A percentile compares a stretch with the other conserved stretches of the same genome.
These are phyloP conservation scores for Haplosporangium sp. DNA, from an alignment of 371 early-diverging fungal species.

Conservation along the genomic window DNA sequence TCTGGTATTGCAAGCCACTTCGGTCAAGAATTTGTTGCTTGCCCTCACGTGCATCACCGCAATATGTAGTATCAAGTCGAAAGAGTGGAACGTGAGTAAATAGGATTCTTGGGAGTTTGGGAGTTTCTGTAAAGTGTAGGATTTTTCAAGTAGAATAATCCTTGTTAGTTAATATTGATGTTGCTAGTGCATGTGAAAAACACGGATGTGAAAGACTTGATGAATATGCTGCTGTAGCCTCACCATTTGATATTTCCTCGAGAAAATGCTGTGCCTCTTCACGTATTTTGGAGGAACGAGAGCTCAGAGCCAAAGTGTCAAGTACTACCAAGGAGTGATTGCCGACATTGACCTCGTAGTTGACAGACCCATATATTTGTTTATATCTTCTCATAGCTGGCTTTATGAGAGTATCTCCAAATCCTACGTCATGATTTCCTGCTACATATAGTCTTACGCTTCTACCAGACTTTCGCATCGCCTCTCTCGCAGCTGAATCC, in stretches of 20 bases:
- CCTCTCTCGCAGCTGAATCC: slow-evolving; percentile 7
- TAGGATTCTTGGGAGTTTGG: slow-evolving; percentile 64
- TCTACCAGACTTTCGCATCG: slow-evolving; percentile 18
- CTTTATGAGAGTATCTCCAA: slow-evolving; percentile 76
- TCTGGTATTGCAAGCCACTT: slow-evolving; percentile 87
- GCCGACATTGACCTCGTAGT: slow-evolving; percentile 67
- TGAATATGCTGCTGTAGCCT: neutral
- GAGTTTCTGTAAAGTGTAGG: slow-evolving; percentile 5
- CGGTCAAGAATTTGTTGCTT: slow-evolving; percentile 61
- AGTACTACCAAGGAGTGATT: slow-evolving; percentile 78
- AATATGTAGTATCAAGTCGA: slow-evolving; percentile 69
- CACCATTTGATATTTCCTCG: slow-evolving; percentile 52
- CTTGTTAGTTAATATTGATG: too few species aligned
- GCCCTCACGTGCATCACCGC: slow-evolving; percentile 78
- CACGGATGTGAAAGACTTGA: too few species aligned
- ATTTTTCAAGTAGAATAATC: too few species aligned
- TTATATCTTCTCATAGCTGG: slow-evolving; percentile 67
- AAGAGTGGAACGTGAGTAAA: slow-evolving; percentile 88
- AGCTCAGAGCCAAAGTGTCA: slow-evolving; percentile 84
- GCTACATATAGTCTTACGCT: slow-evolving; percentile 62
- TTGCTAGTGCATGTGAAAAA: too few species aligned
- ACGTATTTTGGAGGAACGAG: slow-evolving; percentile 56
- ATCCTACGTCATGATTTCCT: slow-evolving; percentile 95
- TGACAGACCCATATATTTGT: slow-evolving; percentile 73
- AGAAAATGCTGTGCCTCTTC: slow-evolving; percentile 64